Conservation (phyloP, 2,329 filamentous ascomycete species). For the Fusarium mundagurra region DNA sequence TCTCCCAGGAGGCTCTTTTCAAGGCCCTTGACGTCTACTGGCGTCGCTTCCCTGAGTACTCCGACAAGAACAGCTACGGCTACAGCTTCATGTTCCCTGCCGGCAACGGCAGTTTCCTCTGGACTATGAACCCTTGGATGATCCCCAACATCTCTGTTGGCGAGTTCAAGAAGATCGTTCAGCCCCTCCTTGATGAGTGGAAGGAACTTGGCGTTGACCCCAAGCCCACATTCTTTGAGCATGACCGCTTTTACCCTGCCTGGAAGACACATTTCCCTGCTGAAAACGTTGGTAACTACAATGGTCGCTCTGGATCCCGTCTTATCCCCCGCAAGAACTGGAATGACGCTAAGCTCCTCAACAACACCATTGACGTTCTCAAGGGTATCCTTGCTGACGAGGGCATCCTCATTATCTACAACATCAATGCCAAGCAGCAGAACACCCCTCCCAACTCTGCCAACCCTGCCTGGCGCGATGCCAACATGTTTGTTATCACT, state of each 20-base stretch:
- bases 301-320: conserved; percentile 40
- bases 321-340: conserved; percentile 42
- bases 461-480: conserved; percentile 54
- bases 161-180: conserved; percentile 35
- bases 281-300: conserved; percentile 39
- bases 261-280: conserved; percentile 41
- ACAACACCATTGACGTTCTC: conserved; percentile 21
- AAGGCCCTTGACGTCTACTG: conserved; percentile 40
- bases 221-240: conserved; percentile 40
- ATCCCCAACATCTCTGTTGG: conserved; percentile 43
- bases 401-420: conserved; percentile 23
- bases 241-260: conserved; percentile 43
- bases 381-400: conserved; percentile 17
- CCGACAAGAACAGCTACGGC: conserved; percentile 39
- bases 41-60: conserved; percentile 41
- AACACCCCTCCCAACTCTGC: conserved; percentile 49
- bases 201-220: conserved; percentile 44
- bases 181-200: conserved; percentile 46
- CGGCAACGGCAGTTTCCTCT: conserved; percentile 45
- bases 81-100: conserved; percentile 40
- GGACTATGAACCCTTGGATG: conserved; percentile 45
- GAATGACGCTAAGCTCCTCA: conserved; percentile 17
- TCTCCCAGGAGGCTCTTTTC: conserved; percentile 44
- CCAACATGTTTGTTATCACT: conserved; percentile 49
- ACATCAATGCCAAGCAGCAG: conserved; percentile 33